Evolutionary conservation across 2,329 filamentous ascomycete genomes (phyloP).

Genomic region (Claviceps citrina): DNA sequence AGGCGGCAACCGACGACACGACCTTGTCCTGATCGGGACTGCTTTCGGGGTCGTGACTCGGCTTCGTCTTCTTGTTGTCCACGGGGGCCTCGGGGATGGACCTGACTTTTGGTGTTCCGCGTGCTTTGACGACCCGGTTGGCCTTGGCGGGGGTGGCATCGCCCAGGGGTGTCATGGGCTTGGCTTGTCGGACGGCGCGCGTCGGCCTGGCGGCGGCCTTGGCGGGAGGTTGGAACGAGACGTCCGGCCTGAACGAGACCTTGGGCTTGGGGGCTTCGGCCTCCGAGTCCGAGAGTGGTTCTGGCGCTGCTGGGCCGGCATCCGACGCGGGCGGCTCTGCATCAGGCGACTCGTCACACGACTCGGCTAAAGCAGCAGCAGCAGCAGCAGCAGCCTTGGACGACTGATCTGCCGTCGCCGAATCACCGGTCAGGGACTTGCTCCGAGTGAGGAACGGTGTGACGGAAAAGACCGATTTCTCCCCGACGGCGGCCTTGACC

Average conservation of each 20-base stretch:
- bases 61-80: slow-evolving; percentile 20
- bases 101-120: slow-evolving; percentile 5
- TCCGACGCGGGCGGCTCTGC: slow-evolving; percentile 14
- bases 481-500: slow-evolving; percentile 38
- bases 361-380: too few relatives aligned
- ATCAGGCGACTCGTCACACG: too few relatives aligned
- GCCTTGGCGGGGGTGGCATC: slow-evolving; percentile 31
- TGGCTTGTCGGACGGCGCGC: slow-evolving; percentile 29
- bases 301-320: neutral
- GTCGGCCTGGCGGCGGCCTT: slow-evolving; percentile 19
- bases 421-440: slow-evolving; percentile 33
- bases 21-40: slow-evolving; percentile 18
- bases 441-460: slow-evolving; percentile 81
- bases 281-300: slow-evolving; percentile 12
- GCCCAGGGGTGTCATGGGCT: slow-evolving; percentile 24
- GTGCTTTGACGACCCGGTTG: slow-evolving; percentile 18
- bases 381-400: slow-evolving; percentile 10
- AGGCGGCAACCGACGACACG: neutral
- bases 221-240: slow-evolving; percentile 3
- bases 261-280: slow-evolving; percentile 8
- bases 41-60: slow-evolving; percentile 20
- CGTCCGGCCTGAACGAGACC: slow-evolving; percentile 5
- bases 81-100: slow-evolving; percentile 11
- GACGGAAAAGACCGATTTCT: slow-evolving; percentile 86
- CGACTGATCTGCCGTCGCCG: slow-evolving; percentile 13